These are phyloP conservation scores for Fusarium haematococcum DNA, from an alignment of 2,329 filamentous ascomycete genomes.

Conservation along the genomic window DNA sequence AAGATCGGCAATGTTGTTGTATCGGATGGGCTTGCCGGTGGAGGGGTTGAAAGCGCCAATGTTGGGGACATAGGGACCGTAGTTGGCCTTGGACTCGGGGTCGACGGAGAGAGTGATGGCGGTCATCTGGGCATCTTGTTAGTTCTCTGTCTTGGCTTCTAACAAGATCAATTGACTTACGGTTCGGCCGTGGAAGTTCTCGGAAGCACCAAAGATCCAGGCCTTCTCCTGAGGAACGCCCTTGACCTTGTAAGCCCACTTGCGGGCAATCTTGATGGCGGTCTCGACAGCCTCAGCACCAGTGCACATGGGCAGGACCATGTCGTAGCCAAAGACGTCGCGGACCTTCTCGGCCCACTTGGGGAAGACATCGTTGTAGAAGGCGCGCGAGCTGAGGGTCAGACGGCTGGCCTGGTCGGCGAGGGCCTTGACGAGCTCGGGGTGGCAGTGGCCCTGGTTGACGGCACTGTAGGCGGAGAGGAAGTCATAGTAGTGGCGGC, in stretches of 20 bases:
- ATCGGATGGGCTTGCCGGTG: conserved; percentile 35
- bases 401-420: conserved; percentile 89
- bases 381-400: conserved; percentile 36
- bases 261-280: conserved; percentile 37
- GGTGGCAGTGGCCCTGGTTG: conserved; percentile 63
- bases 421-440: conserved; percentile 91
- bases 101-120: conserved; percentile 96
- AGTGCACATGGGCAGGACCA: conserved; percentile 36
- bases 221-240: conserved; percentile 36
- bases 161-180: conserved; percentile 63
- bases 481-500: conserved; percentile 95
- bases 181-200: conserved; percentile 60
- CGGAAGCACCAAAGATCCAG: conserved; percentile 37
- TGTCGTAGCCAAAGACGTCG: conserved; percentile 36
- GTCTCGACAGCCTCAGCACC: conserved; percentile 37
- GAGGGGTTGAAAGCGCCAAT: conserved; percentile 72
- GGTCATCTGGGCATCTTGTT: conserved; percentile 72
- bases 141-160: conserved; percentile 3
- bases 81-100: conserved; percentile 95
- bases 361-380: conserved; percentile 39
- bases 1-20: conserved; percentile 38
- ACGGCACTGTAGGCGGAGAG: conserved; percentile 81
- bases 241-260: conserved; percentile 39
- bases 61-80: conserved; percentile 93
- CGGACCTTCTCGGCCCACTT: conserved; percentile 40